These are phyloP conservation scores for Botrytis squamosa DNA, from an alignment of 2,329 filamentous ascomycete species.

Conservation along the genomic window DNA sequence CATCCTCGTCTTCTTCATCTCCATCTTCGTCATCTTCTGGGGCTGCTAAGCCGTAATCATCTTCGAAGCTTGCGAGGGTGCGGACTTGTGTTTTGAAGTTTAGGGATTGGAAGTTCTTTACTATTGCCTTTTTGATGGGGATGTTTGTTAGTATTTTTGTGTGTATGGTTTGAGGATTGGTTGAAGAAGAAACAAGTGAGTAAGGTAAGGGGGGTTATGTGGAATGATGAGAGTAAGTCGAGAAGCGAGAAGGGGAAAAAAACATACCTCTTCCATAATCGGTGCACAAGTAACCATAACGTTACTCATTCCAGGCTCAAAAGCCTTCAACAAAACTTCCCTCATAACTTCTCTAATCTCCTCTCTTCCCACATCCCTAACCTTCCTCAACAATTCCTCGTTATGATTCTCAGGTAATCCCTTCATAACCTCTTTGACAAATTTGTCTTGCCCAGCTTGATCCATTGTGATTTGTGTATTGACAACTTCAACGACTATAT, in stretches of 20 bases:
- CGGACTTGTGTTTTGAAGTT: slow-evolving; percentile 79
- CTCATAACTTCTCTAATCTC: slow-evolving; percentile 74
- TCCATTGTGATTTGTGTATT: slow-evolving; percentile 87
- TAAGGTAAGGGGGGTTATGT: not conserved
- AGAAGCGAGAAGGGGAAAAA: not conserved
- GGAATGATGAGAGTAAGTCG: slow-evolving; percentile 3
- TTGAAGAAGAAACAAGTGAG: not conserved
- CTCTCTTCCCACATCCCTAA: slow-evolving; percentile 71
- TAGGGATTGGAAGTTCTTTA: slow-evolving; percentile 68
- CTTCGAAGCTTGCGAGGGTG: slow-evolving; percentile 76
- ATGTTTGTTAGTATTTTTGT: not conserved
- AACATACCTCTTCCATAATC: slow-evolving; percentile 76
- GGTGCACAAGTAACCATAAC: slow-evolving; percentile 85
- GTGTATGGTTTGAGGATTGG: not conserved
- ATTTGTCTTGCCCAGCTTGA: slow-evolving; percentile 78
- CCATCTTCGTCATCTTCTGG: slow-evolving; percentile 53
- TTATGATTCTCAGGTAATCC: slow-evolving; percentile 76
- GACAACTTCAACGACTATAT: slow-evolving; percentile 81
- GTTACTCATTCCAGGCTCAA: slow-evolving; percentile 77
- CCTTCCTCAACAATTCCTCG: slow-evolving; percentile 70
- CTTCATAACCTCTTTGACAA: slow-evolving; percentile 76
- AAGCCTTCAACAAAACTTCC: slow-evolving; percentile 75
- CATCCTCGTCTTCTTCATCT: slow-evolving; percentile 41
- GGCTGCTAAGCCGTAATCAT: slow-evolving; percentile 78
- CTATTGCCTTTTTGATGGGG: slow-evolving; percentile 58